Base-by-base conservation (phyloP, 371 early-diverging fungal genomes). In the Syncephalastrum monosporum region DNA sequence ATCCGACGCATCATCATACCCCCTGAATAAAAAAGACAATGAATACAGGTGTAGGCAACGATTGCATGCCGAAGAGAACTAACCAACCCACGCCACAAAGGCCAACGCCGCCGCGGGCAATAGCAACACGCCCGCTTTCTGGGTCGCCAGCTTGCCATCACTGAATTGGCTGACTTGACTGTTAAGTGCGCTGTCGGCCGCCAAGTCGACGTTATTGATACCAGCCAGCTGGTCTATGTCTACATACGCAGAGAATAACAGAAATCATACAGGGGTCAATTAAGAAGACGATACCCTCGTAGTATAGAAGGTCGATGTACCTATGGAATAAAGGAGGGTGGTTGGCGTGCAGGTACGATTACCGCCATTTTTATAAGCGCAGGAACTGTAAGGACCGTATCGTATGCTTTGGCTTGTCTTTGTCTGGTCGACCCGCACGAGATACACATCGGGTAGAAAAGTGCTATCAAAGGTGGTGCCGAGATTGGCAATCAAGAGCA, bases 301-400 rank as follows among this genome's bases (percentile, higher is more conserved):
- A 14, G 45, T 6, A 19, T 24, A 8, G 29, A 14, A 3, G 45
- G 42, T 10, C 38, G 13, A 45, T 17, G 49, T 68, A 72, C 73
- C 67, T 29, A 69, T 51, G 24, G 41, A n/a, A 53, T 68, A 72
- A 13, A 29, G 53, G 10, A 61, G 51, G 16, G 43, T 46, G 19
- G 60, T 50, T 4, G 51, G 21, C n/a, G 64, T 66, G 42, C 73
- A 72, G 5, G 60, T 63, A 25, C 53, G 55, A 0, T 46, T 27
- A 24, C 44, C 17, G 19, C 65, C 55, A 14, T 60, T 44, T 33
- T 67, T 56, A 27, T 67, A 74, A 5, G 70, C 17, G 25, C 74
- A 74, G 5, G 74, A 74, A 25, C 48, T 65, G 21, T 70, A 74
- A 23, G 70, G 48, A 33, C 74, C 74, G 27, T 74, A 74, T 59